Conservation (phyloP, 306 rosid species). For the Ormosia semicastrata region DNA sequence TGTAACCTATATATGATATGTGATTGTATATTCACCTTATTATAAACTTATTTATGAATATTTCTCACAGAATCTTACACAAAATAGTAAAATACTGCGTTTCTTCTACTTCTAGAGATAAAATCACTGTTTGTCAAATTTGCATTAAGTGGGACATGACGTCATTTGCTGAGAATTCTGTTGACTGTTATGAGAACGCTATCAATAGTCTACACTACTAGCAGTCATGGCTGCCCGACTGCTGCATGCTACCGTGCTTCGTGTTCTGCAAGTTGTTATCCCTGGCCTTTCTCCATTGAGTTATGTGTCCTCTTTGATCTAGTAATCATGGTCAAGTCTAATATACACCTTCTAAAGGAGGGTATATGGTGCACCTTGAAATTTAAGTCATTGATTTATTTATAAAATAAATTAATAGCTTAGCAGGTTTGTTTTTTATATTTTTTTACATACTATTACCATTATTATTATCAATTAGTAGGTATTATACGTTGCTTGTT, state of each 20-base stretch:
- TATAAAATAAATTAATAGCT: too few species aligned
- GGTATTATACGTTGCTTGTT: too few species aligned
- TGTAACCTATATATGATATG: conserved; percentile 27
- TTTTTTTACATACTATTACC: too few species aligned
- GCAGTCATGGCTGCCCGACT: not conserved
- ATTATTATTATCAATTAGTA: too few species aligned
- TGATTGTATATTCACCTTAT: conserved; percentile 39
- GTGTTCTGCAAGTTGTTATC: not conserved
- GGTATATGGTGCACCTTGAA: too few species aligned
- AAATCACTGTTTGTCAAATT: not conserved
- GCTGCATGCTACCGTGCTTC: not conserved
- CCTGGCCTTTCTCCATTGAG: not conserved
- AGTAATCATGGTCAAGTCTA: too few species aligned
- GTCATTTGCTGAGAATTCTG: not conserved
- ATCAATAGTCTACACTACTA: not conserved
- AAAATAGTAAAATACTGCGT: not conserved
- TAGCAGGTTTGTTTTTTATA: too few species aligned
- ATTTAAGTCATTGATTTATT: too few species aligned
- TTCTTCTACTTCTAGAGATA: not conserved
- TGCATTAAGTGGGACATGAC: not conserved
- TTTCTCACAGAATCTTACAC: conserved; percentile 24
- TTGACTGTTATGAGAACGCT: conserved; percentile 8
- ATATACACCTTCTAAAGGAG: too few species aligned
- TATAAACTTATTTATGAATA: conserved; percentile 41
- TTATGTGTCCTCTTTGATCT: too few species aligned